A percentile compares a stretch with the other conserved stretches of the same genome.
Conservation (phyloP, 1,284 basidiomycete genomes). For the Austroboletus niveus region DNA sequence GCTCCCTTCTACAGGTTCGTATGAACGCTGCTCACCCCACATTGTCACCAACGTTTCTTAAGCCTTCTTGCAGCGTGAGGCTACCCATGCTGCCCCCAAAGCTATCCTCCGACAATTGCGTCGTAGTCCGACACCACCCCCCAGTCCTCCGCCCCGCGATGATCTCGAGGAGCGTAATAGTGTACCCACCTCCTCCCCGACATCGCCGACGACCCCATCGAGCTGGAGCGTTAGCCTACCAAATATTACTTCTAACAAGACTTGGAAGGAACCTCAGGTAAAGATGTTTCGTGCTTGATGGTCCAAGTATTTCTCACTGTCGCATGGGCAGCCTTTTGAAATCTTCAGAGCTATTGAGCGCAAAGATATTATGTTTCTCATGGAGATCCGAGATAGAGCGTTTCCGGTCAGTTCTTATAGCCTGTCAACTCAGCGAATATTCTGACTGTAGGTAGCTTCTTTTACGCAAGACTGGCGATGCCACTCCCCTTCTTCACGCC, state of each 20-base stretch:
- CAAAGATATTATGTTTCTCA: slow-evolving; percentile 71
- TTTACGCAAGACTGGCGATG: slow-evolving; percentile 68
- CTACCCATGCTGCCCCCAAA: slow-evolving; percentile 50
- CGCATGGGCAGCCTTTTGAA: slow-evolving; percentile 62
- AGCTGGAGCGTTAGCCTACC: slow-evolving; percentile 21
- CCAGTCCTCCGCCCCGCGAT: slow-evolving; percentile 17
- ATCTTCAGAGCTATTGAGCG: slow-evolving; percentile 71
- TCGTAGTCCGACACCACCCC: slow-evolving; percentile 40
- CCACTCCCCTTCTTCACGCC: slow-evolving; percentile 75
- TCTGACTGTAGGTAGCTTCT: slow-evolving; percentile 49
- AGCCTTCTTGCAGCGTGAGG: slow-evolving; percentile 72
- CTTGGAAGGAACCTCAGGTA: slow-evolving; percentile 65
- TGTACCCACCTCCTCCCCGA: slow-evolving; percentile 28
- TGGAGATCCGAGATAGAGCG: slow-evolving; percentile 75
- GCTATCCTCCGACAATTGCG: slow-evolving; percentile 49
- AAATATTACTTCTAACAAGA: slow-evolving; percentile 15
- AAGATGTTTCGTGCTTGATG: slow-evolving; percentile 6
- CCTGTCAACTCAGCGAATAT: neutral
- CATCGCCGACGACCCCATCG: slow-evolving; percentile 31
- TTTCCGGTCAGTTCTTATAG: slow-evolving; percentile 54
- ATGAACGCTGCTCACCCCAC: slow-evolving; percentile 3
- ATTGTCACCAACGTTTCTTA: slow-evolving; percentile 26
- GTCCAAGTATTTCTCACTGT: neutral
- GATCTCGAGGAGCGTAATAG: slow-evolving; percentile 23
- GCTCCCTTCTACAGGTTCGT: slow-evolving; percentile 63